phyloP scores from a whole-genome alignment of 352 stramenopile species.

The Pythium grandisporangium region DNA sequence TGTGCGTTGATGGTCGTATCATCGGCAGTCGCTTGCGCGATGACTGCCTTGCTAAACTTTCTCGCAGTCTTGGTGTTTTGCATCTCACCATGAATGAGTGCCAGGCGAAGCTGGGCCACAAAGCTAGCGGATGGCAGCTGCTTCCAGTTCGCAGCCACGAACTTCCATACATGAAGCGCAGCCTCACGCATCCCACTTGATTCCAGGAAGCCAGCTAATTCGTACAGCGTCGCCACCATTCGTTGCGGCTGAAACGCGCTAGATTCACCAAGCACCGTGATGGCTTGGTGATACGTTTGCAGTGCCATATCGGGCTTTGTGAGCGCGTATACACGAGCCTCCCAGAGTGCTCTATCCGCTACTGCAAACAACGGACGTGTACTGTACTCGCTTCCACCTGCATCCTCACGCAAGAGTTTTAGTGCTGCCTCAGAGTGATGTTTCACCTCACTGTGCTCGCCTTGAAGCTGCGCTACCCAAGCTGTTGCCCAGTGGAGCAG shows the following conservation, averaged over 20 bases:
- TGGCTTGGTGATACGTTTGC: constrained; percentile 19
- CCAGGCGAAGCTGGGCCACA: constrained; percentile 51
- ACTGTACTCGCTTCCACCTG: too few relatives aligned
- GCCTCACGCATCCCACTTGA: constrained; percentile 25
- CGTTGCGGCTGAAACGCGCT: constrained; percentile 4
- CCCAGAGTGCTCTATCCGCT: constrained; percentile 19
- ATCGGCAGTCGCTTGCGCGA: constrained; percentile 4
- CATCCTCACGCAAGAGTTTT: too few relatives aligned
- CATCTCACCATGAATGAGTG: constrained; percentile 48
- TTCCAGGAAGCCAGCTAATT: constrained; percentile 53
- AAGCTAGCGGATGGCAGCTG: constrained; percentile 18
- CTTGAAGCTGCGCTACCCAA: too few relatives aligned
- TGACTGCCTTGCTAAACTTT: constrained; percentile 51
- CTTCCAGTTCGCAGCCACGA: constrained; percentile 8
- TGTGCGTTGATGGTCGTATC: constrained; percentile 6
- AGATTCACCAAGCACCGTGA: constrained; percentile 2
- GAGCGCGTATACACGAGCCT: constrained; percentile 35
- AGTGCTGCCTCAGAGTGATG: too few relatives aligned
- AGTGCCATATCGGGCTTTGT: constrained; percentile 13
- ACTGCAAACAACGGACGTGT: too few relatives aligned
- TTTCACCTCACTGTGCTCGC: too few relatives aligned
- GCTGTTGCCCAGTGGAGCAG: too few relatives aligned
- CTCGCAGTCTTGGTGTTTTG: constrained; percentile 55
- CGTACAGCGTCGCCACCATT: constrained; percentile 36
- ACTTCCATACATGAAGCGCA: constrained; percentile 62